Evolutionary conservation across 108 stramenopile species (phyloP).

Genomic region (Seminavis robusta): DNA sequence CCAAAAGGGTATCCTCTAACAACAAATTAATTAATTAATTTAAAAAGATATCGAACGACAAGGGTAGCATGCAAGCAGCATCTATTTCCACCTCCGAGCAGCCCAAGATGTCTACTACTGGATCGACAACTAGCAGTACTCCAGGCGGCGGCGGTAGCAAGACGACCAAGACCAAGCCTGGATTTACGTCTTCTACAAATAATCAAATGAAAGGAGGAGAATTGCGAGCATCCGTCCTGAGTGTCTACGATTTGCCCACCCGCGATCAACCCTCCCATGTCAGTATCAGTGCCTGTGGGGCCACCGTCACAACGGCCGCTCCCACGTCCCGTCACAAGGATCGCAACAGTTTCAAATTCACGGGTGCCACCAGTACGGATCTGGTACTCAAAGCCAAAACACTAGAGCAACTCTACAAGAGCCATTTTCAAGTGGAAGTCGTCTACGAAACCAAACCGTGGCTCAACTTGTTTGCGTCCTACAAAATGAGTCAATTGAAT

Average conservation of each 20-base stretch:
- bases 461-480: constrained; percentile 1
- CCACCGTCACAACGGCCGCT: constrained; percentile 51
- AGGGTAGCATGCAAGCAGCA: too few relatives aligned
- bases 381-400: constrained; percentile 32
- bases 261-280: constrained; percentile 47
- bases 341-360: constrained; percentile 77
- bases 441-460: constrained; percentile 28
- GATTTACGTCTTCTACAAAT: too few relatives aligned
- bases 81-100: too few relatives aligned
- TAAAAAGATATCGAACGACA: too few relatives aligned
- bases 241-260: constrained; percentile 67
- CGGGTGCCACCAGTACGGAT: constrained; percentile 1
- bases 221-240: constrained; percentile 54
- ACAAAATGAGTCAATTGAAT: constrained; percentile 29
- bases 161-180: too few relatives aligned
- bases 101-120: too few relatives aligned
- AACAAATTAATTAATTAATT: too few relatives aligned
- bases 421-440: constrained; percentile 32
- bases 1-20: too few relatives aligned
- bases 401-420: constrained; percentile 45
- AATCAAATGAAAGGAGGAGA: too few relatives aligned
- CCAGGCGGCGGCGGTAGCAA: too few relatives aligned
- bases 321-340: constrained; percentile 68
- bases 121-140: too few relatives aligned
- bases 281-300: constrained; percentile 28